A percentile compares a stretch with the other conserved stretches of the same genome.
phyloP scores from a whole-genome alignment of 2,329 filamentous ascomycete genomes.

The Phaeophleospora eucalypticola region DNA sequence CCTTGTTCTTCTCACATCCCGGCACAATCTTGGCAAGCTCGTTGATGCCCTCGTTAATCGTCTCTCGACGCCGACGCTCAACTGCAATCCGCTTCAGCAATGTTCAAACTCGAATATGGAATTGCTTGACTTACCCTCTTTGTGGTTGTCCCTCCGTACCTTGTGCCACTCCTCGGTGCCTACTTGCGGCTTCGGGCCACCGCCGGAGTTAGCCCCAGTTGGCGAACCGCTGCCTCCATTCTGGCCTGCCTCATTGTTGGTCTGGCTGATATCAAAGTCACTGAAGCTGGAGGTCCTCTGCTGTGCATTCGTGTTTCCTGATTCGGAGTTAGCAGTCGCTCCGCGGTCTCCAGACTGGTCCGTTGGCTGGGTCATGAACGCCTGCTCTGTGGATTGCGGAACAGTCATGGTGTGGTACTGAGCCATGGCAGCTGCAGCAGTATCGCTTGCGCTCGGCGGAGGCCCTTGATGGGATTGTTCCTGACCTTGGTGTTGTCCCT shows the following conservation, averaged over 20 bases:
- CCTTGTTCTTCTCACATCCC: slow-evolving; percentile 98
- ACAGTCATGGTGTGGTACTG: slow-evolving; percentile 54
- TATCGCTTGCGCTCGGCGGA: slow-evolving; percentile 51
- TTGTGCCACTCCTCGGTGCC: slow-evolving; percentile 98
- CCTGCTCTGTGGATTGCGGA: slow-evolving; percentile 52
- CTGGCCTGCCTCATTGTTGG: slow-evolving; percentile 5
- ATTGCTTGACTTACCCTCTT: slow-evolving; percentile 67
- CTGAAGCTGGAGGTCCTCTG: slow-evolving; percentile 21
- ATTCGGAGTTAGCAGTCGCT: slow-evolving; percentile 19
- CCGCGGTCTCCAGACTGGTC: slow-evolving; percentile 19
- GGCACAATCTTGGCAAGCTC: slow-evolving; percentile 97
- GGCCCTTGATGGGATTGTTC: slow-evolving; percentile 25
- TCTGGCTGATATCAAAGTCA: slow-evolving; percentile 19
- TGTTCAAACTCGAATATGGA: not conserved
- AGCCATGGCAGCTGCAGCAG: slow-evolving; percentile 55
- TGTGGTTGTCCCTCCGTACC: slow-evolving; percentile 94
- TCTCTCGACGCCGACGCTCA: slow-evolving; percentile 91
- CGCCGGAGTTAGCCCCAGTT: slow-evolving; percentile 42
- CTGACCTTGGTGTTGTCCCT: slow-evolving; percentile 17
- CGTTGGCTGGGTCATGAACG: slow-evolving; percentile 35
- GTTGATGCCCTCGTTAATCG: slow-evolving; percentile 98
- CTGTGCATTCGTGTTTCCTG: slow-evolving; percentile 12
- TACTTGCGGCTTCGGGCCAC: slow-evolving; percentile 69
- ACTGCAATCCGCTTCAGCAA: slow-evolving; percentile 52
- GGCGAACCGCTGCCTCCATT: slow-evolving; percentile 18